These are phyloP conservation scores for Paramecium biaurelia DNA, from an alignment of 73 alveolate genomes.

Conservation along the genomic window DNA sequence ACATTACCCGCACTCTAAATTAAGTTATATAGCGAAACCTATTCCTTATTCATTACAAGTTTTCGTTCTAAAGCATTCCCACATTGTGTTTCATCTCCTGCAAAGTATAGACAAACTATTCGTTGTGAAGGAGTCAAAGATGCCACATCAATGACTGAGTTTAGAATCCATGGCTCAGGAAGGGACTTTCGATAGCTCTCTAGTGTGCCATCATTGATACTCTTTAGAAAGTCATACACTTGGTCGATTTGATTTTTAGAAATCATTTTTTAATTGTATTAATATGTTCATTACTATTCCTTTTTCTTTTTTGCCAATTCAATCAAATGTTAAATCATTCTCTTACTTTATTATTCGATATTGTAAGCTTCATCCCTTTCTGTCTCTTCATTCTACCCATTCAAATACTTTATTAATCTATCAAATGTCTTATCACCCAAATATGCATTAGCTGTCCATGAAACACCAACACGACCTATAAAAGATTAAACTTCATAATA, in stretches of 20 bases:
- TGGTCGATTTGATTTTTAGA: background rate
- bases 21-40: background rate
- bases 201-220: background rate
- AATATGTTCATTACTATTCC: background rate
- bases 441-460: slow-evolving; percentile 54
- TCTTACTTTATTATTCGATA: slow-evolving; percentile 5
- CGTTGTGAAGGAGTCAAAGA: background rate
- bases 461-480: slow-evolving; percentile 56
- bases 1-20: background rate
- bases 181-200: background rate
- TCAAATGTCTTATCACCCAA: slow-evolving; percentile 18
- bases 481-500: no score
- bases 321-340: slow-evolving; percentile 9
- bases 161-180: background rate
- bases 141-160: background rate
- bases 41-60: background rate
- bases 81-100: background rate
- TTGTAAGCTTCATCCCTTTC: slow-evolving; percentile 41
- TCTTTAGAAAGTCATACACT: background rate
- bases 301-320: slow-evolving; percentile 32
- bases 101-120: background rate
- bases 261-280: background rate
- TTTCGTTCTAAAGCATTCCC: background rate
- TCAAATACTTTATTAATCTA: background rate
- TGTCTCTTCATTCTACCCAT: slow-evolving; percentile 32